These are phyloP conservation scores for Biscutella laevigata DNA, from an alignment of 441 rosid species.

Conservation along the genomic window DNA sequence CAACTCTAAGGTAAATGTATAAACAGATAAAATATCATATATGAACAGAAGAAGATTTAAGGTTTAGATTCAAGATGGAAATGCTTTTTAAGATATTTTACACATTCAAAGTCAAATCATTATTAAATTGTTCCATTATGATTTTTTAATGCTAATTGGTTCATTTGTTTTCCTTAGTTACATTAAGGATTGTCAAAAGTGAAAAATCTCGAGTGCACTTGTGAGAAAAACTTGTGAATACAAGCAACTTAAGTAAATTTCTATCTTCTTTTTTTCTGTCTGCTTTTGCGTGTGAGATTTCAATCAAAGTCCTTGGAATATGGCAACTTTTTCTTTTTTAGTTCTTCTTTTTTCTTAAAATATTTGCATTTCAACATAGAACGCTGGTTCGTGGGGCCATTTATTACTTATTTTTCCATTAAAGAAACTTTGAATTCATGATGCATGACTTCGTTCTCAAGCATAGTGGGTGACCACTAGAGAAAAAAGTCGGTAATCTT, in stretches of 20 bases:
- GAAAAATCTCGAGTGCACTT: conserved; percentile 14
- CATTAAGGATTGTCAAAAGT: no score
- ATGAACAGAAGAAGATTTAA: conserved; percentile 6
- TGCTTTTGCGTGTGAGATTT: conserved; percentile 28
- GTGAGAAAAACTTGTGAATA: conserved; percentile 11
- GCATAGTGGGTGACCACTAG: conserved; percentile 46
- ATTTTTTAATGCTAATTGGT: background rate
- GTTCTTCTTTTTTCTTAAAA: conserved; percentile 7
- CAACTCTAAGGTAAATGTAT: conserved; percentile 14
- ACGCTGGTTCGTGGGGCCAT: conserved; percentile 18
- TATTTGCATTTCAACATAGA: conserved; percentile 5
- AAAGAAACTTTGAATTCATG: conserved; percentile 26
- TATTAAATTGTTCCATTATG: background rate
- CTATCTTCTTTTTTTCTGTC: background rate
- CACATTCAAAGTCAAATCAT: conserved; percentile 9
- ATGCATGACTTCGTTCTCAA: conserved; percentile 44
- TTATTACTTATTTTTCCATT: conserved; percentile 17
- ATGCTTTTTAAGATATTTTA: background rate
- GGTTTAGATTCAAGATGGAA: conserved; percentile 15
- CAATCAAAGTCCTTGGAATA: conserved; percentile 22
- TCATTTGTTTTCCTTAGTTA: conserved; percentile 14
- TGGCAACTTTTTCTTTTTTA: conserved; percentile 20
- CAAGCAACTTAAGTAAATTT: background rate
- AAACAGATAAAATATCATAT: no score
- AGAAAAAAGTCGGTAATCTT: conserved; percentile 4